phyloP scores from a whole-genome alignment of 2,329 filamentous ascomycete genomes.

The Fusarium haematococcum region DNA sequence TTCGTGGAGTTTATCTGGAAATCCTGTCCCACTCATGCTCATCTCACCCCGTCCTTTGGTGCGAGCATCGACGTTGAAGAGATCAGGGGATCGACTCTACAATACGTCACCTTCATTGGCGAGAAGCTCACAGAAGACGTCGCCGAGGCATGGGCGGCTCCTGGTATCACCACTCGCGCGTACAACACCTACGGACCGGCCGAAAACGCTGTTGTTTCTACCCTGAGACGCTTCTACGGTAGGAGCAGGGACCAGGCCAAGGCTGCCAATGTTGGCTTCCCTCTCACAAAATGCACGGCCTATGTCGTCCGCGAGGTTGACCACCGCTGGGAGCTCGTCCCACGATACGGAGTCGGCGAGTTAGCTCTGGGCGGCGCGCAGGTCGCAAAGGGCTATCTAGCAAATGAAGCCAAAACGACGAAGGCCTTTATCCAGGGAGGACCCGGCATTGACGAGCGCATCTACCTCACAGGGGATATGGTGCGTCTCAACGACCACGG shows the following conservation, averaged over 20 bases:
- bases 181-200: conserved; percentile 25
- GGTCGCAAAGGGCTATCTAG: conserved; percentile 24
- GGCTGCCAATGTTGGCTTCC: conserved; percentile 26
- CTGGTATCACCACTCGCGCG: conserved; percentile 12
- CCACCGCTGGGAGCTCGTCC: conserved; percentile 28
- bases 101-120: conserved; percentile 23
- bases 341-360: conserved; percentile 24
- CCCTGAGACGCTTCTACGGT: conserved; percentile 18
- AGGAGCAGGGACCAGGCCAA: conserved; percentile 20
- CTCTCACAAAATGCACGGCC: conserved; percentile 12
- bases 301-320: conserved; percentile 25
- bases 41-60: conserved; percentile 25
- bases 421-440: conserved; percentile 25
- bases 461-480: conserved; percentile 26
- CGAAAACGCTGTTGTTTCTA: conserved; percentile 27
- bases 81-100: conserved; percentile 14
- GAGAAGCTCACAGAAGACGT: conserved; percentile 30
- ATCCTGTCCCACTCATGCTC: conserved; percentile 19
- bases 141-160: conserved; percentile 20
- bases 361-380: conserved; percentile 20
- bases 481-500: conserved; percentile 27
- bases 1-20: conserved; percentile 28
- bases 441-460: conserved; percentile 16
- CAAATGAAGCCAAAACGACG: conserved; percentile 24
- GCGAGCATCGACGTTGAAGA: conserved; percentile 21